Percentiles rank a stretch among this genome's conserved stretches.
phyloP scores from a whole-genome alignment of 2,329 filamentous ascomycete species.

The Verticillium zaregamsianum region DNA sequence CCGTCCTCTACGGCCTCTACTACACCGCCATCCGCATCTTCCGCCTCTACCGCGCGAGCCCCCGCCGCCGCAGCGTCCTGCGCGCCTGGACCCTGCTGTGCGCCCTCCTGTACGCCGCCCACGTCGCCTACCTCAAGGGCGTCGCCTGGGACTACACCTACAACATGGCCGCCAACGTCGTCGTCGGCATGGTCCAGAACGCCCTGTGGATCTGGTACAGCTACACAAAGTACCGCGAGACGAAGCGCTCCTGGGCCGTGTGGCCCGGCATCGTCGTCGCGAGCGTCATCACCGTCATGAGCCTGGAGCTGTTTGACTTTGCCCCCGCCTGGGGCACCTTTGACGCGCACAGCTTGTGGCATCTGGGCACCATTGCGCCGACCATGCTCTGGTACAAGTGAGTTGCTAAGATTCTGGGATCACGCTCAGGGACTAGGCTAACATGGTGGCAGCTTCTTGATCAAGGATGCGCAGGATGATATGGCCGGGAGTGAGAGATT shows the following conservation, averaged over 20 bases:
- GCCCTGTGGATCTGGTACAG: constrained; percentile 83
- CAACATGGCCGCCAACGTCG: constrained; percentile 95
- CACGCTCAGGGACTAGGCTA: not conserved
- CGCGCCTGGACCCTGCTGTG: constrained; percentile 75
- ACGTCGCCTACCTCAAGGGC: constrained; percentile 80
- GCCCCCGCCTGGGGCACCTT: constrained; percentile 76
- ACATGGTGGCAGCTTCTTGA: constrained; percentile 61
- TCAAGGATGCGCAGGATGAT: constrained; percentile 82
- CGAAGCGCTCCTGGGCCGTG: constrained; percentile 72
- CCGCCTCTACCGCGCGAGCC: constrained; percentile 62
- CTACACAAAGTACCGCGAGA: constrained; percentile 65
- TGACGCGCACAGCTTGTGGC: constrained; percentile 95
- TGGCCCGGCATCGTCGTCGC: constrained; percentile 90
- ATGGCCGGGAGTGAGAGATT: constrained; percentile 63
- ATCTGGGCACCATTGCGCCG: constrained; percentile 85
- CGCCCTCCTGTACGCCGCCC: constrained; percentile 63
- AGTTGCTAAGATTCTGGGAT: constrained; percentile 34
- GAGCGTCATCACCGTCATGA: constrained; percentile 92
- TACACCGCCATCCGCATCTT: constrained; percentile 80
- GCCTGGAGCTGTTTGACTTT: constrained; percentile 92
- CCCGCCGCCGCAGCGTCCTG: constrained; percentile 46
- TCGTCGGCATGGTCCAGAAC: constrained; percentile 75
- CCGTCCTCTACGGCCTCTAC: constrained; percentile 86
- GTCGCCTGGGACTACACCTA: constrained; percentile 94
- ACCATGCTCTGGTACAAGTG: constrained; percentile 93